Base-by-base conservation (phyloP, 2,329 filamentous ascomycete species). In the Cladosporium sp. region DNA sequence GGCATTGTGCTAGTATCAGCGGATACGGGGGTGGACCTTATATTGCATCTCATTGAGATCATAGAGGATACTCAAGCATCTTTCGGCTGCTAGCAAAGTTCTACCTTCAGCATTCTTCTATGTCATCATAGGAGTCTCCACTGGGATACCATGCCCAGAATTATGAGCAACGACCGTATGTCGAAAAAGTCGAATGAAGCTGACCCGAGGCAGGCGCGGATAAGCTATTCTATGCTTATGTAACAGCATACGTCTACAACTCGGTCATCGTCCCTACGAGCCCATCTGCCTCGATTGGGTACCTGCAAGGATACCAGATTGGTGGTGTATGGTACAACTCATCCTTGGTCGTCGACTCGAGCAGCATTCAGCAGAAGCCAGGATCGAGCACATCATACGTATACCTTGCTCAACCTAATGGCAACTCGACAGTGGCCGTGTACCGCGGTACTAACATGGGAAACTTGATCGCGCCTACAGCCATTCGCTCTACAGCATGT, bases 161-260 rank as follows among this genome's bases (percentile, higher is more conserved):
- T 25, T 6, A 25, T 25, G 25, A 25, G 25, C 25, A 25, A 25
- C 25, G 25, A 25, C 15, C 15, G 5, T 3, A 5, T 3, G 17
- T 15, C 17, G 30, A 51, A 7, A 8, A 2, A 22, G 3, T 9
- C 2, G 15, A 37, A n/a, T 11, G 20, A 37, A 30, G 8, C 51
- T 55, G n/a, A 54, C 20, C 15, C 3, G 69, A 80, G 9, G 74
- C 79, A 60, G 77, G 75, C 1, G 60, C 69, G 5, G 74, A 77
- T 47, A 78, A 78, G 61, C 62, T 76, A 1, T 71, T 80, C 54
- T 75, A 74, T 58, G 71, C 73, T 25, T 75, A 72, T 8, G 70
- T 73, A 0, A 74, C 73, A 11, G 60, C 76, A 0, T 80, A 79
- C 59, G 62, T 80, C 0, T 80, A 74, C 60, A 71, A 72, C n/a